Base-by-base conservation (phyloP, 176 grass and related monocot species). In the Chrysopogon serrulatus region DNA sequence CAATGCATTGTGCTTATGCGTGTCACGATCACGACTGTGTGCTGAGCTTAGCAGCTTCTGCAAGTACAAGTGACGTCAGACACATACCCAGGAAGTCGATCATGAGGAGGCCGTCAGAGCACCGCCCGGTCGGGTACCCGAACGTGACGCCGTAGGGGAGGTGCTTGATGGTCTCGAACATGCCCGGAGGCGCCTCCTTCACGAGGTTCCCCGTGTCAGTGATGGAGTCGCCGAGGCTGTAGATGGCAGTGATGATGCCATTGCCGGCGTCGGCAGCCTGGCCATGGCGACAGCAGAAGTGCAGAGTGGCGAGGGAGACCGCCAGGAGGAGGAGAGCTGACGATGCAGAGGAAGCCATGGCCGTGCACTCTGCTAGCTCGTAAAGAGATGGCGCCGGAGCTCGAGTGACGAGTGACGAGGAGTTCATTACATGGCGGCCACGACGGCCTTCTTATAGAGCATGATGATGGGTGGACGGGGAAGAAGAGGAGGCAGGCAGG, bases 101-200 rank as follows among this genome's bases (percentile, higher is more conserved):
- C 93, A 98, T 98, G 77, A 98, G 96, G 83, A 98, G 93, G 2
- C 96, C 96, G 5, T 98, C 96, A 43, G 96, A 98, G 85, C 91
- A 98, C 0, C 96, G 96, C 32, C 96, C 96, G 3, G 96, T 98
- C 0, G 96, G 68, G 28, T 78, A 53, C 34, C 94, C 94, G 4
- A 88, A 78, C 3, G 96, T 93, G 87, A 93, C 17, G 39, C 96
- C 96, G 26, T 98, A 98, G 0, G 96, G 96, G 57, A 91, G 78
- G 68, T 83, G 92, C 31, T 88, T 94, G 65, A 98, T 93, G 17
- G 91, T 87, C 80, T 90, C 91, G 31, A 98, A 95, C 37, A 90
- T 73, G 36, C 96, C 96, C 2, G 68, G 85, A 0, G 93, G 60
- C 36, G 91, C 91, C 85, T 93, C 87, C 48, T 44, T 86, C 31